Evolutionary conservation across 192 early-diverging fungal species (phyloP).

Genomic region (Umbelopsis isabellina): DNA sequence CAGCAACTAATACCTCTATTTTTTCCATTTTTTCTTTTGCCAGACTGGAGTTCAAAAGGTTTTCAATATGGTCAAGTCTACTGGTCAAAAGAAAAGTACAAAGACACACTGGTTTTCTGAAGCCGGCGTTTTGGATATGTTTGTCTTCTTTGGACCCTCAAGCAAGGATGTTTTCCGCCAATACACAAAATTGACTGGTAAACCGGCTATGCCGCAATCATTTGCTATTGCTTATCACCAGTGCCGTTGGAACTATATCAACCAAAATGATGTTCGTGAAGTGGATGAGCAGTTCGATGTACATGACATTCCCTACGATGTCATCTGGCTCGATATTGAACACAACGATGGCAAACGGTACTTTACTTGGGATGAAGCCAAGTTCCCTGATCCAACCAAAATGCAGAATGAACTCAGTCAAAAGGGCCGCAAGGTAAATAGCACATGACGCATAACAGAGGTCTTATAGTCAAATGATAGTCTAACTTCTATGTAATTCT

Average conservation of each 20-base stretch:
- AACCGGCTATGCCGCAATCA: constrained; percentile 78
- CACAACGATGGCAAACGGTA: constrained; percentile 98
- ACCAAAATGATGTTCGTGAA: constrained; percentile 83
- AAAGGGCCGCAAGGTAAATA: constrained; percentile 75
- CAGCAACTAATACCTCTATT: neutral
- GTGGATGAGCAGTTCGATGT: constrained; percentile 89
- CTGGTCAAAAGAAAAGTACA: constrained; percentile 41
- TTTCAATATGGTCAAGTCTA: constrained; percentile 36
- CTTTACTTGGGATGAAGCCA: constrained; percentile 93
- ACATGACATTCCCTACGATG: constrained; percentile 94
- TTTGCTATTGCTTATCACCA: constrained; percentile 97
- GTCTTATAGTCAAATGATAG: neutral
- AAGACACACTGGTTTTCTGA: constrained; percentile 95
- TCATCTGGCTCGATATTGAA: constrained; percentile 99
- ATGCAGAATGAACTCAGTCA: constrained; percentile 80
- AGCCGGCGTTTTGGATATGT: constrained; percentile 87
- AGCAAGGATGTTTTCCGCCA: constrained; percentile 70
- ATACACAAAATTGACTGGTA: constrained; percentile 80
- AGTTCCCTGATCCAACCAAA: constrained; percentile 84
- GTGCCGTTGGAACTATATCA: constrained; percentile 98
- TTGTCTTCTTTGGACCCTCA: constrained; percentile 77
- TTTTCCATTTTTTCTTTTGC: no score
- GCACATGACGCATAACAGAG: neutral
- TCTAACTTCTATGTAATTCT: constrained; percentile 1
- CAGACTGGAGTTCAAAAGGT: constrained; percentile 28